Conservation (phyloP, 805 yeast genomes). For the Clavispora vitiphila region DNA sequence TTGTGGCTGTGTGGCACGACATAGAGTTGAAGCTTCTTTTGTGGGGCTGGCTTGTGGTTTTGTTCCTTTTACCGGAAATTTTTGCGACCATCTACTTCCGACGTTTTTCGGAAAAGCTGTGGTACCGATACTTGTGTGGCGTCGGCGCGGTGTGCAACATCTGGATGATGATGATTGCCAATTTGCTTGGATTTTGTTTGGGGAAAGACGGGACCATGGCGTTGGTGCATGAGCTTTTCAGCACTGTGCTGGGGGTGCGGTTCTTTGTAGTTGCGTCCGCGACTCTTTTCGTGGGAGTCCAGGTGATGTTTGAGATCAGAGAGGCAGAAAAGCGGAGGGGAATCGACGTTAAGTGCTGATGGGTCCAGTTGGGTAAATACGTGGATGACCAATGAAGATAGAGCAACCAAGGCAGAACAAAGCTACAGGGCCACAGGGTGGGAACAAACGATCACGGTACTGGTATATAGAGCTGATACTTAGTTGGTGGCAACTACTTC, state of each 20-base stretch:
- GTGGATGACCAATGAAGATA: no score
- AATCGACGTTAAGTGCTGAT: slow-evolving; percentile 68
- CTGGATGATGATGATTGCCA: slow-evolving; percentile 98
- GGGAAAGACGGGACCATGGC: slow-evolving; percentile 79
- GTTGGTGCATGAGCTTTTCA: slow-evolving; percentile 64
- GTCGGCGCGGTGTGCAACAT: slow-evolving; percentile 84
- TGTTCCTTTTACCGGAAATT: slow-evolving; percentile 85
- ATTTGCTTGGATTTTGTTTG: slow-evolving; percentile 88
- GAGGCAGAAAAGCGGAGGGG: slow-evolving; percentile 83
- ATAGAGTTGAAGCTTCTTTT: slow-evolving; percentile 77
- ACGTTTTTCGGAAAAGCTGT: slow-evolving; percentile 43
- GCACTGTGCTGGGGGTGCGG: slow-evolving; percentile 61
- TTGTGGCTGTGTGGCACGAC: slow-evolving; percentile 98
- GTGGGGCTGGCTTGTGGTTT: slow-evolving; percentile 95
- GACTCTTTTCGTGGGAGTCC: slow-evolving; percentile 77
- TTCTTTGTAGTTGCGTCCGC: slow-evolving; percentile 58
- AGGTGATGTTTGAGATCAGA: slow-evolving; percentile 91
- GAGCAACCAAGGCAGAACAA: no score
- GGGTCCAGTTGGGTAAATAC: no score
- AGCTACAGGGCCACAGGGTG: no score
- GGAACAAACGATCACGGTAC: no score
- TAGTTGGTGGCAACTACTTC: no score
- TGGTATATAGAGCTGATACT: no score
- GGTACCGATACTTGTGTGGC: slow-evolving; percentile 82
- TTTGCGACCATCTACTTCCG: slow-evolving; percentile 46